phyloP scores from a whole-genome alignment of 495 filamentous ascomycete genomes.

The Terfezia boudieri region DNA sequence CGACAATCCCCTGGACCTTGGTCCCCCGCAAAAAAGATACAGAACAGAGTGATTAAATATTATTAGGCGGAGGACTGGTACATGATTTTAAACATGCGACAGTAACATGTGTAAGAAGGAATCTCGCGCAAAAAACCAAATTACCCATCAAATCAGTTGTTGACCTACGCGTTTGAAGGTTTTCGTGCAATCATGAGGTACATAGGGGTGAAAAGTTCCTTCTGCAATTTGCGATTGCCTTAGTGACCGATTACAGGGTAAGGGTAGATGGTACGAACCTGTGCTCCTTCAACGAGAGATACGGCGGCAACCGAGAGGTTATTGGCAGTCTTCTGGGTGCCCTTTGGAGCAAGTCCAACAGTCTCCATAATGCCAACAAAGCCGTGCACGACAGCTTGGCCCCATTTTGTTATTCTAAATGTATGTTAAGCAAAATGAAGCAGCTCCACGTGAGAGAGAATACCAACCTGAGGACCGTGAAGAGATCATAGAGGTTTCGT shows the following conservation, averaged over 20 bases:
- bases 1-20: too few relatives aligned
- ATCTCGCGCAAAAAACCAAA: too few relatives aligned
- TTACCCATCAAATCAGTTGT: not conserved
- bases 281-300: slow-evolving; percentile 69
- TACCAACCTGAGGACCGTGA: slow-evolving; percentile 28
- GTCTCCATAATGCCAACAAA: slow-evolving; percentile 61
- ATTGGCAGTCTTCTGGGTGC: slow-evolving; percentile 91
- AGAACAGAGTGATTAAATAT: too few relatives aligned
- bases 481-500: slow-evolving; percentile 52
- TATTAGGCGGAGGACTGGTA: too few relatives aligned
- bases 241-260: too few relatives aligned
- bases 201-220: slow-evolving; percentile 93
- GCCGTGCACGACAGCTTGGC: slow-evolving; percentile 50
- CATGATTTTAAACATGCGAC: too few relatives aligned
- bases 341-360: slow-evolving; percentile 50
- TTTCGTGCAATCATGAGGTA: slow-evolving; percentile 96
- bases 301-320: slow-evolving; percentile 65
- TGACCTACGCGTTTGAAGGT: slow-evolving; percentile 25
- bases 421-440: slow-evolving; percentile 16
- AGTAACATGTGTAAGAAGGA: too few relatives aligned
- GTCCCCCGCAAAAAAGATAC: too few relatives aligned
- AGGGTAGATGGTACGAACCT: slow-evolving; percentile 17
- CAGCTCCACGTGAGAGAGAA: not conserved
- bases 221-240: slow-evolving; percentile 18
- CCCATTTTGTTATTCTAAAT: slow-evolving; percentile 73